Conservation (phyloP, 495 filamentous ascomycete genomes). For the Aspergillus campestris region DNA sequence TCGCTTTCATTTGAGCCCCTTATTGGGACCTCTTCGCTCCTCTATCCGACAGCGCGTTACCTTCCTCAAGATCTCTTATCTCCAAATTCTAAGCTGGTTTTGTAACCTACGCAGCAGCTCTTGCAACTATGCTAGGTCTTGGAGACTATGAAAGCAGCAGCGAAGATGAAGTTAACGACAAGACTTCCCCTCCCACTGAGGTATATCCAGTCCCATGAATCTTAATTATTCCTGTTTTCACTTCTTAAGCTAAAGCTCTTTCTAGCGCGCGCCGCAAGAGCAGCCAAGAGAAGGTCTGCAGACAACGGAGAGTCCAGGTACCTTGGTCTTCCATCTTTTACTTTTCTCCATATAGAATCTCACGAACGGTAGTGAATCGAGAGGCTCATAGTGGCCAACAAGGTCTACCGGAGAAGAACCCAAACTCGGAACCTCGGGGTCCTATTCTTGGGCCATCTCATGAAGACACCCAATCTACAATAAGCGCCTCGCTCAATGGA, state of each 20-base stretch:
- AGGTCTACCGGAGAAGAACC: neutral
- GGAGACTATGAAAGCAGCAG: slow-evolving; percentile 72
- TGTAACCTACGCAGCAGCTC: neutral
- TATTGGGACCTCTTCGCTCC: too few species aligned
- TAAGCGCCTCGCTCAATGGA: slow-evolving; percentile 14
- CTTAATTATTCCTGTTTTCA: too few species aligned
- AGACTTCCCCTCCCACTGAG: slow-evolving; percentile 9
- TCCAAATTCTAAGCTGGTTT: neutral
- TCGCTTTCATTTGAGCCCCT: too few species aligned
- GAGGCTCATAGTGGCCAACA: neutral
- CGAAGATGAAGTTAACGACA: slow-evolving; percentile 50
- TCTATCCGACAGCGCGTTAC: too few species aligned
- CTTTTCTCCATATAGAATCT: neutral
- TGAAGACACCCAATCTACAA: slow-evolving; percentile 14
- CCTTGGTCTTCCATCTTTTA: neutral
- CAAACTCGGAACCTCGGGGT: slow-evolving; percentile 20
- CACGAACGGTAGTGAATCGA: slow-evolving; percentile 2
- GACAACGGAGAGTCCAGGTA: slow-evolving; percentile 12
- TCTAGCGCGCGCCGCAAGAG: slow-evolving; percentile 6
- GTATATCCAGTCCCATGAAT: slow-evolving; percentile 4
- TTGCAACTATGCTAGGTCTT: slow-evolving; percentile 51
- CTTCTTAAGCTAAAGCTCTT: neutral
- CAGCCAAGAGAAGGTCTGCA: neutral
- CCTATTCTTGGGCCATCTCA: slow-evolving; percentile 40
- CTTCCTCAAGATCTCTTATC: too few species aligned